Evolutionary conservation across 139 green algal species (phyloP).

Genomic region (Edaphochlamys debaryana): DNA sequence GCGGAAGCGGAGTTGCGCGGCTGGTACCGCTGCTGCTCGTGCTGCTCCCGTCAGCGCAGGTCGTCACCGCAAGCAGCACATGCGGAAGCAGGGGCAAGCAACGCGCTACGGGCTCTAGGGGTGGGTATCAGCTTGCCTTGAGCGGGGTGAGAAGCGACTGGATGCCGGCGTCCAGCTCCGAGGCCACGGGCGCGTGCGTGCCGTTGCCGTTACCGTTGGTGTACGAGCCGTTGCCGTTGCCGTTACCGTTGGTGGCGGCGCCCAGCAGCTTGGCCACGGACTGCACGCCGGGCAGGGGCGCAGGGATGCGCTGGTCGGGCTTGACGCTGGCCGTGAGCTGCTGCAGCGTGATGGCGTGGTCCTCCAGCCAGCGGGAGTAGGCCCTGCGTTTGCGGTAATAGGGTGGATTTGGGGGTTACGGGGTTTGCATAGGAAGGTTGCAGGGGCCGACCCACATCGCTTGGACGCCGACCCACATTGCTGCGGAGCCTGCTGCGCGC

Average conservation of each 20-base stretch:
- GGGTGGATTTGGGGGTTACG: too few relatives aligned
- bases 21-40: too few relatives aligned
- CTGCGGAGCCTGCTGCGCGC: too few relatives aligned
- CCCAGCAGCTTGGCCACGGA: conserved; percentile 8
- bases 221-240: conserved; percentile 38
- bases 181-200: background rate
- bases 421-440: too few relatives aligned
- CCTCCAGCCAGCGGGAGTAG: conserved; percentile 87
- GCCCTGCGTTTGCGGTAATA: too few relatives aligned
- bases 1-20: too few relatives aligned
- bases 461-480: too few relatives aligned
- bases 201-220: conserved; percentile 4
- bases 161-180: conserved; percentile 21
- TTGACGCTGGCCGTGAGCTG: conserved; percentile 61
- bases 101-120: too few relatives aligned
- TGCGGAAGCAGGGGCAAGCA: too few relatives aligned
- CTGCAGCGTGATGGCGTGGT: conserved; percentile 77
- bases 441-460: too few relatives aligned
- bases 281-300: conserved; percentile 1
- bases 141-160: conserved; percentile 55
- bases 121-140: conserved; percentile 41
- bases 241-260: conserved; percentile 55
- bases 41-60: too few relatives aligned
- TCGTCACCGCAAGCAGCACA: too few relatives aligned
- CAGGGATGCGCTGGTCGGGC: conserved; percentile 25